Conservation (phyloP, 805 yeast genomes). For the Sugiyamaella smithiae region DNA sequence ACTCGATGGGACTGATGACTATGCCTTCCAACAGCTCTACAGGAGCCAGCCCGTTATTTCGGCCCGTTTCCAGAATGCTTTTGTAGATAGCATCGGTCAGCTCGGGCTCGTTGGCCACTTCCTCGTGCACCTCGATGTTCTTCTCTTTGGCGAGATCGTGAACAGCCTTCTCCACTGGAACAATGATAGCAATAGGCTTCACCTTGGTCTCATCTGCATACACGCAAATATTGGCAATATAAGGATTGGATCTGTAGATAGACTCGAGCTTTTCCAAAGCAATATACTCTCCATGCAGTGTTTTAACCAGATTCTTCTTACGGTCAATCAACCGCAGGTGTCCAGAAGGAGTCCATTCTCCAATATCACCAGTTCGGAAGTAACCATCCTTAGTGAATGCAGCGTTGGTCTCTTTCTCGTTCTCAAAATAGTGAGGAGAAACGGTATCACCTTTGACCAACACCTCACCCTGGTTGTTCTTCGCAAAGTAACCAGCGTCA, state of each 20-base stretch:
- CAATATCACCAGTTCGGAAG: constrained; percentile 97
- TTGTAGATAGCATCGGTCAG: constrained; percentile 54
- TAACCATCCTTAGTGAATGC: constrained; percentile 84
- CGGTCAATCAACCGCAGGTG: constrained; percentile 84
- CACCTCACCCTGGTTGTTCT: constrained; percentile 90
- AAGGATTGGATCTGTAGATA: constrained; percentile 76
- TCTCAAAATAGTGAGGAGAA: constrained; percentile 73
- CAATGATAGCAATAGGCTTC: constrained; percentile 87
- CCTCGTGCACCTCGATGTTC: constrained; percentile 51
- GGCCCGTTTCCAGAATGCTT: constrained; percentile 69
- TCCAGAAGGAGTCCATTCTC: constrained; percentile 84
- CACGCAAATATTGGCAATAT: constrained; percentile 80
- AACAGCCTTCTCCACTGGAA: constrained; percentile 71
- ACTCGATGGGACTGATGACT: constrained; percentile 80
- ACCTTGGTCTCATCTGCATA: constrained; percentile 87
- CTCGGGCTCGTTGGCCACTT: constrained; percentile 53
- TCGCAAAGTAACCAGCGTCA: constrained; percentile 88
- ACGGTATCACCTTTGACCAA: constrained; percentile 74
- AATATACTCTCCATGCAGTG: constrained; percentile 94
- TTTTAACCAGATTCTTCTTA: constrained; percentile 92
- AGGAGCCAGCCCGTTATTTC: constrained; percentile 73
- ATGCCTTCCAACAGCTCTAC: constrained; percentile 81
- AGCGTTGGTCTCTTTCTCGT: constrained; percentile 71
- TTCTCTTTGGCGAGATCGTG: constrained; percentile 57
- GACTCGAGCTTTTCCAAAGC: constrained; percentile 95